Percentiles rank a stretch among this genome's conserved stretches.
Conservation (phyloP, 148 eudicot species). For the Drosera capensis region DNA sequence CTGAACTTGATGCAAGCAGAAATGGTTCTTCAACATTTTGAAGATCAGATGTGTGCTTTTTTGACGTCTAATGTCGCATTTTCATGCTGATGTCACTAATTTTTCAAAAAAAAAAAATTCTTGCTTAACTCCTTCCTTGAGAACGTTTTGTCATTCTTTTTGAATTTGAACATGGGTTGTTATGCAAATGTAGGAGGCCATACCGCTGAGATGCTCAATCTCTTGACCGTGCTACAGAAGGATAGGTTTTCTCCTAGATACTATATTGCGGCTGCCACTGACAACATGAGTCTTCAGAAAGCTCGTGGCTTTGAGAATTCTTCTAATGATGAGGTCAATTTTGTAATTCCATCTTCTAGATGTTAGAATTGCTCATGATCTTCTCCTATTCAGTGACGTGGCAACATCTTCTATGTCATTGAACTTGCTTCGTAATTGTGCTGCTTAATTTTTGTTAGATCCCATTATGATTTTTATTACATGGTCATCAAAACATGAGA, state of each 20-base stretch:
- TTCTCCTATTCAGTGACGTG: not conserved
- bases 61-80: too few species aligned
- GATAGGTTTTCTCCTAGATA: conserved; percentile 61
- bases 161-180: not conserved
- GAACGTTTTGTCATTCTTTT: not conserved
- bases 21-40: too few species aligned
- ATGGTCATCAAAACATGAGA: too few species aligned
- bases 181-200: conserved; percentile 60
- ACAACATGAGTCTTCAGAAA: conserved; percentile 91
- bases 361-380: not conserved
- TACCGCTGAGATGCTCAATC: conserved; percentile 92
- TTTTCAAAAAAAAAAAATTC: not conserved
- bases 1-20: too few species aligned
- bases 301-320: conserved; percentile 58
- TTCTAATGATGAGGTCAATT: conserved; percentile 31
- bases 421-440: too few species aligned
- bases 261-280: conserved; percentile 84
- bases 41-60: too few species aligned
- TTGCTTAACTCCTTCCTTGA: not conserved
- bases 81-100: not conserved
- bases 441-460: too few species aligned
- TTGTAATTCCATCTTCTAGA: too few species aligned
- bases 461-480: too few species aligned
- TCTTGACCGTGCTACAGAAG: conserved; percentile 38
- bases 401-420: not conserved